Conservation (phyloP, 352 stramenopile genomes). For the Globisporangium paddicum region DNA sequence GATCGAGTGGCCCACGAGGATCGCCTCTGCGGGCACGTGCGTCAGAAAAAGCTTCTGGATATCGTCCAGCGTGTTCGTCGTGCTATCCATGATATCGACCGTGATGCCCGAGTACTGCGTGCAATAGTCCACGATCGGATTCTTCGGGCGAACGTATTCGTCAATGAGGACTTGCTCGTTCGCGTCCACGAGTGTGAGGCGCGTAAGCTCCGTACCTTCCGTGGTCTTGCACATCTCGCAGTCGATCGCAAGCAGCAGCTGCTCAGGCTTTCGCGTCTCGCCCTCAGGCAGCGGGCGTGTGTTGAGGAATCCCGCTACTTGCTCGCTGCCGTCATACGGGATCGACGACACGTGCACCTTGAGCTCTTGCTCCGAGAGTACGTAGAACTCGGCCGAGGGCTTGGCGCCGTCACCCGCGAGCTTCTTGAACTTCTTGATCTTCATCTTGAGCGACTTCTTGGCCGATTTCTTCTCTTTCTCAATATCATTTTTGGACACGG, state of each 20-base stretch:
- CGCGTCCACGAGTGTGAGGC: slow-evolving; percentile 68
- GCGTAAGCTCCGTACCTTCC: slow-evolving; percentile 78
- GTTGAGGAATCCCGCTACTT: slow-evolving; percentile 33
- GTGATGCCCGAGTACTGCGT: slow-evolving; percentile 87
- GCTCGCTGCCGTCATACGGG: slow-evolving; percentile 39
- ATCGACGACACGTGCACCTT: slow-evolving; percentile 45
- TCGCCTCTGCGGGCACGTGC: slow-evolving; percentile 58
- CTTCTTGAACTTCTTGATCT: slow-evolving; percentile 89
- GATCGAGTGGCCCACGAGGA: slow-evolving; percentile 86
- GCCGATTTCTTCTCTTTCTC: slow-evolving; percentile 68
- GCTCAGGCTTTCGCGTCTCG: slow-evolving; percentile 25
- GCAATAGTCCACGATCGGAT: slow-evolving; percentile 85
- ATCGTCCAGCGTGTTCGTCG: slow-evolving; percentile 50
- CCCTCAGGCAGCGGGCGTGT: slow-evolving; percentile 33
- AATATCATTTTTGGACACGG: slow-evolving; percentile 68
- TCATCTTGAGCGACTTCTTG: slow-evolving; percentile 84
- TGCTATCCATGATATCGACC: slow-evolving; percentile 69
- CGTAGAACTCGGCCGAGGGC: slow-evolving; percentile 71
- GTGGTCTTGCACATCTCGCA: slow-evolving; percentile 88
- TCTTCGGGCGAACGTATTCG: slow-evolving; percentile 73
- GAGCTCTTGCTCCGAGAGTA: slow-evolving; percentile 58
- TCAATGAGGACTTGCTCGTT: slow-evolving; percentile 68
- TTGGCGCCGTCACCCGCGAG: slow-evolving; percentile 34
- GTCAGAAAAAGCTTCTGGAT: slow-evolving; percentile 61
- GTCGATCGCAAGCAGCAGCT: slow-evolving; percentile 72